Base-by-base conservation (phyloP, 2,329 filamentous ascomycete genomes). In the Rutstroemia sydowiana region DNA sequence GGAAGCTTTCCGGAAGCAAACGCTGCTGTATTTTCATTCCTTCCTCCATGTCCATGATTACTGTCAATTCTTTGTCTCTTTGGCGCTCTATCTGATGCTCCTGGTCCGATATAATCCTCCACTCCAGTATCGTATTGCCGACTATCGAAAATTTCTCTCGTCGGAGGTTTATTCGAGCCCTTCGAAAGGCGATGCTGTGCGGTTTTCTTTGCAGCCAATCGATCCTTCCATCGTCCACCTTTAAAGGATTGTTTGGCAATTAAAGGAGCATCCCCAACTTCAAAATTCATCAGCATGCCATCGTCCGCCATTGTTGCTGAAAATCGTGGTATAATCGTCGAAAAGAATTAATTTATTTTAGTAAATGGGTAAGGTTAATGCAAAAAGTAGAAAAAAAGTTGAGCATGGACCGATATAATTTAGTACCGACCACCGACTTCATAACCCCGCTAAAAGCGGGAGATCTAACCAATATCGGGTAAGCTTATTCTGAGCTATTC, bases 221-320 rank as follows among this genome's bases (percentile, higher is more conserved):
- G 81, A 66, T 95, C 91, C 65, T 87, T 86, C 93, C 93, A 98
- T 62, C 82, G 81, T n/a, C 93, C 93, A 60, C 93, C 93, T 67
- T 87, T 93, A 69, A 95, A 88, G 50, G 73, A 77, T 3, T 75
- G 71, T 60, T 76, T 82, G 49, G 78, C 72, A 55, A 83, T 77
- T 49, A 88, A 67, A 11, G 85, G 78, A 16, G 74, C 78, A 55
- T 88, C 82, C 26, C 81, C 78, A 52, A 95, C 74, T 62, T 89
- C 84, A 67, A 97, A 96, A 64, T 97, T 97, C 66, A 97, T 75
- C 52, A 96, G 79, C 81, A 98, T 87, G 61, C 90, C 90, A 82
- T 95, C 88, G 74, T 97, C 91, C 47, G 88, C 88, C 91, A 97
- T 96, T 47, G 37, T 53, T 62, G 57, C 54, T 54, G 37, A 41